Evolutionary conservation across 495 filamentous ascomycete species (phyloP).

Genomic region (Acidomyces sp.): DNA sequence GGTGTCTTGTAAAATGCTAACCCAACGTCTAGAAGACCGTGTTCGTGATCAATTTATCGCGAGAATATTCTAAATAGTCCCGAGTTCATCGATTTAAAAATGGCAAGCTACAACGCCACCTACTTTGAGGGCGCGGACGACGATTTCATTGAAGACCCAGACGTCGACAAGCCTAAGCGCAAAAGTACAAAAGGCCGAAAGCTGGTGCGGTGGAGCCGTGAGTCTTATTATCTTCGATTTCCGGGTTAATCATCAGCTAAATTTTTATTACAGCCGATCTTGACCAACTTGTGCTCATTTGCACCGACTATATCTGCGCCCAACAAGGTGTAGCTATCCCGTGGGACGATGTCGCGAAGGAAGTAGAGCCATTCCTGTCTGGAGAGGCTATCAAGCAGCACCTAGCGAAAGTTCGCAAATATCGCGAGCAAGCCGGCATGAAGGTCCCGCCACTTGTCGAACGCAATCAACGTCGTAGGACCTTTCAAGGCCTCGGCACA

Average conservation of each 20-base stretch:
- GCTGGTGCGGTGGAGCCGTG: constrained; percentile 18
- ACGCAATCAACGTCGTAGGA: constrained; percentile 6
- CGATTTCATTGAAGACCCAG: neutral
- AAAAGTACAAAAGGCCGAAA: constrained; percentile 14
- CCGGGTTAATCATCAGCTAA: constrained; percentile 1
- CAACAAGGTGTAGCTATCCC: constrained; percentile 7
- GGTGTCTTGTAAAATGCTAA: too few species aligned
- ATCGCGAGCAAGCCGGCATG: neutral
- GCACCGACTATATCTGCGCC: constrained; percentile 10
- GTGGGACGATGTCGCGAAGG: constrained; percentile 12
- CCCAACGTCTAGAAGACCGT: too few species aligned
- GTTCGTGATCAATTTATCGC: too few species aligned
- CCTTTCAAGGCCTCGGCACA: neutral
- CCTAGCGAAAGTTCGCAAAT: constrained; percentile 11
- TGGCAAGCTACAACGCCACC: neutral
- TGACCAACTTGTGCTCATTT: constrained; percentile 16
- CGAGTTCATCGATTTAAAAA: neutral
- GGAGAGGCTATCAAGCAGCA: constrained; percentile 21
- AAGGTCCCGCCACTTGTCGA: constrained; percentile 12
- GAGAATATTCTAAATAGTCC: too few species aligned
- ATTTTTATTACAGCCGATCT: constrained; percentile 5
- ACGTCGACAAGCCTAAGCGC: constrained; percentile 10
- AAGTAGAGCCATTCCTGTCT: neutral
- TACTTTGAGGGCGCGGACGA: neutral
- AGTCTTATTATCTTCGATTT: neutral